Conservation (phyloP, 768 basidiomycete genomes). For the Rhodosporidiobolus sp. region DNA sequence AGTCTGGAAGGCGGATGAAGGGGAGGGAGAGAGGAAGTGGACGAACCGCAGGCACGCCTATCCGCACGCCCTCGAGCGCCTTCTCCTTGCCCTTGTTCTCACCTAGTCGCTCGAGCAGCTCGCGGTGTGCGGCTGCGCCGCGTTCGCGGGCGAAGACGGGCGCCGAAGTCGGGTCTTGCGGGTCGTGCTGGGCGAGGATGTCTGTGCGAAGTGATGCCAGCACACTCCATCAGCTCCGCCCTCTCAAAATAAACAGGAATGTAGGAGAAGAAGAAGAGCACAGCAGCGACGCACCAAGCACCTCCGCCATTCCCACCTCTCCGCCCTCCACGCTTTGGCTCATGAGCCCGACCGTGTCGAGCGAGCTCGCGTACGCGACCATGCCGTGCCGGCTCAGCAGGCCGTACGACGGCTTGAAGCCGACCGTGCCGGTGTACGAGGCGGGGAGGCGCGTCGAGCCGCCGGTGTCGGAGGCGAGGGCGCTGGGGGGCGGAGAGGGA, state of each 20-base stretch:
- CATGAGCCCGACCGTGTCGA: slow-evolving; percentile 89
- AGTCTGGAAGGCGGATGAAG: background rate
- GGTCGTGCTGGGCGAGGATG: slow-evolving; percentile 1
- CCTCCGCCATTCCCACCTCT: slow-evolving; percentile 50
- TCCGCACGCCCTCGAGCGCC: slow-evolving; percentile 12
- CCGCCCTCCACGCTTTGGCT: slow-evolving; percentile 58
- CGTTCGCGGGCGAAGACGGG: slow-evolving; percentile 3
- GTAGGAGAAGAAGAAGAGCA: background rate
- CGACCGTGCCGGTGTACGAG: slow-evolving; percentile 85
- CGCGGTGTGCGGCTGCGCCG: background rate
- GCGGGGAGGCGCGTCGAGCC: slow-evolving; percentile 91
- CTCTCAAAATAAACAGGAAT: background rate
- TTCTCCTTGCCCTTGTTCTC: background rate
- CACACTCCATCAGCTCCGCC: too few relatives aligned
- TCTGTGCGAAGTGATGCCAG: background rate
- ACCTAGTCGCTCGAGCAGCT: background rate
- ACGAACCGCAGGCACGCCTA: slow-evolving; percentile 31
- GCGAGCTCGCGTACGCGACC: slow-evolving; percentile 85
- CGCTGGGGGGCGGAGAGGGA: slow-evolving; percentile 54
- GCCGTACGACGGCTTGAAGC: slow-evolving; percentile 93
- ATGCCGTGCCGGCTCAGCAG: slow-evolving; percentile 88
- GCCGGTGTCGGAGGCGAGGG: slow-evolving; percentile 90
- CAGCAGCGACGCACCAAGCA: slow-evolving; percentile 57
- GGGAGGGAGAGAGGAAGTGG: too few relatives aligned
- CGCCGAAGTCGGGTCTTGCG: slow-evolving; percentile 40